Conservation (phyloP, 176 grass and related monocot genomes). For the sorghum (Sorghum bicolor) region DNA sequence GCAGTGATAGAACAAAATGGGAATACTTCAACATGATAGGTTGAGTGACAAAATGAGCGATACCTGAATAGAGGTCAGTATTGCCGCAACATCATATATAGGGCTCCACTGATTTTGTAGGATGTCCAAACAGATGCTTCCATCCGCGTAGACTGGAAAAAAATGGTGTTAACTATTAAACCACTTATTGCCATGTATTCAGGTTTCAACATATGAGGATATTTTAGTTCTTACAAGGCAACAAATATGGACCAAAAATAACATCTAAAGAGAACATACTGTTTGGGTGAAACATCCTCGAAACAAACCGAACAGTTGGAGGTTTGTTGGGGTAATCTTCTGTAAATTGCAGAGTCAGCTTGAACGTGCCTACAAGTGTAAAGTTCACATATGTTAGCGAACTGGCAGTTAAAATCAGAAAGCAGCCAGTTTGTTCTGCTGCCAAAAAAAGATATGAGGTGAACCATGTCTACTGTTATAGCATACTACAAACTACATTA, state of each 20-base stretch:
- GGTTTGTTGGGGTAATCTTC: conserved; percentile 99
- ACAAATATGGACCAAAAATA: background rate
- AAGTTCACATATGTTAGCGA: conserved; percentile 8
- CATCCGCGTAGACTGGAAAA: conserved; percentile 79
- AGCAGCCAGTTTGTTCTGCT: background rate
- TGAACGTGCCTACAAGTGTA: conserved; percentile 73
- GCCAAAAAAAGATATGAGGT: background rate
- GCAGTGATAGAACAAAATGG: background rate
- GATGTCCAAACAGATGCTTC: conserved; percentile 98
- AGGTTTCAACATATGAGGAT: background rate
- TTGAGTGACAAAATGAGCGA: conserved; percentile 2
- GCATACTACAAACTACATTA: background rate
- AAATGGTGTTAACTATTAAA: conserved; percentile 23
- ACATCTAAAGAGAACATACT: conserved; percentile 46
- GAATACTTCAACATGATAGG: background rate
- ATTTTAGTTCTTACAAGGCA: background rate
- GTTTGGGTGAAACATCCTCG: conserved; percentile 96
- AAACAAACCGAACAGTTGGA: conserved; percentile 85
- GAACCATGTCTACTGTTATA: background rate
- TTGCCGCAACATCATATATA: conserved; percentile 98
- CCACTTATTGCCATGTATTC: background rate
- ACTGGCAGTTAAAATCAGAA: background rate
- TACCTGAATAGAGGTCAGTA: conserved; percentile 96
- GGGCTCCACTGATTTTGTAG: conserved; percentile 99
- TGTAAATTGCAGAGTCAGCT: conserved; percentile 78